Evolutionary conservation across 306 rosid genomes (phyloP).

Genomic region (Rubus parviflorus): DNA sequence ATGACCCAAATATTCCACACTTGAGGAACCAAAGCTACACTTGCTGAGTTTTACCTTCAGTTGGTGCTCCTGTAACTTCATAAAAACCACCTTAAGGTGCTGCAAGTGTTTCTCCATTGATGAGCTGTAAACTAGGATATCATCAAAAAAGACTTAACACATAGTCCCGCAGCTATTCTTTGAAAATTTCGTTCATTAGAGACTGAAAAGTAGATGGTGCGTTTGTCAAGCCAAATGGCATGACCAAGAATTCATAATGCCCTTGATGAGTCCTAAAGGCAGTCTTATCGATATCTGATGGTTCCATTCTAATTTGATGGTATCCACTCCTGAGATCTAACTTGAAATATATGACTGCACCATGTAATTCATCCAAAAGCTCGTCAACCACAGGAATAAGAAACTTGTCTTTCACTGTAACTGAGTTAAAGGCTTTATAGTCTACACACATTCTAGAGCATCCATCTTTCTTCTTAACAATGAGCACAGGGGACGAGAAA

Average conservation of each 20-base stretch:
- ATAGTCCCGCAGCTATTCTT: background rate
- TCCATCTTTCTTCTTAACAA: too few relatives aligned
- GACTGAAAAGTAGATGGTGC: background rate
- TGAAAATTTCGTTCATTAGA: background rate
- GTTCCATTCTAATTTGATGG: background rate
- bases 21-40: background rate
- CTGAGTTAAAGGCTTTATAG: too few relatives aligned
- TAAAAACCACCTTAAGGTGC: background rate
- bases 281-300: rapidly evolving
- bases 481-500: too few relatives aligned
- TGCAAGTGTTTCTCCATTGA: background rate
- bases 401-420: too few relatives aligned
- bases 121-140: background rate
- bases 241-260: background rate
- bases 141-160: background rate
- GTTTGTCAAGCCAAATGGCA: background rate
- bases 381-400: too few relatives aligned
- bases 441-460: too few relatives aligned
- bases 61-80: background rate
- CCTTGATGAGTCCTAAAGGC: background rate
- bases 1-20: background rate
- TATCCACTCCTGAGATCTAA: background rate
- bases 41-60: background rate
- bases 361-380: too few relatives aligned
- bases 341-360: too few relatives aligned